Conservation (phyloP, 108 stramenopile genomes). For the Mediolabrus comicus region DNA sequence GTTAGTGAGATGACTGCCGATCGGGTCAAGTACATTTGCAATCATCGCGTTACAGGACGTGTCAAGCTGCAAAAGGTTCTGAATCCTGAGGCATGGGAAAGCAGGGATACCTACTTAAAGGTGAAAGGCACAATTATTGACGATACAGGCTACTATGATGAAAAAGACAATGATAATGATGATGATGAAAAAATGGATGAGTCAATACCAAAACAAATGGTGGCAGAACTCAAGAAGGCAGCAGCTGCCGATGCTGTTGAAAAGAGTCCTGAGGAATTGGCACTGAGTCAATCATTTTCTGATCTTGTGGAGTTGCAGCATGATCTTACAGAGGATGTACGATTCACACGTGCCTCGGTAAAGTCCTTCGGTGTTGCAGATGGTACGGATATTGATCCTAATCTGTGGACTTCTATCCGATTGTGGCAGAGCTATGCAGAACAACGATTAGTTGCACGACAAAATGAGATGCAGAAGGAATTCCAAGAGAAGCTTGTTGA, state of each 20-base stretch:
- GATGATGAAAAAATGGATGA: constrained; percentile 17
- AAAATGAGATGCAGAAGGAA: constrained; percentile 83
- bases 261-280: constrained; percentile 48
- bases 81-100: constrained; percentile 77
- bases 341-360: constrained; percentile 73
- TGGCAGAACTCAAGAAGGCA: constrained; percentile 16
- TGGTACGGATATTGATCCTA: constrained; percentile 60
- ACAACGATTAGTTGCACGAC: constrained; percentile 69
- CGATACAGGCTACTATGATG: constrained; percentile 50
- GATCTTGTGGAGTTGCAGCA: constrained; percentile 73
- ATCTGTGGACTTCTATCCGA: constrained; percentile 80
- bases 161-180: constrained; percentile 18
- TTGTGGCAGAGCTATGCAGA: constrained; percentile 85
- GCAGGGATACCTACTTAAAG: constrained; percentile 73
- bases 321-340: constrained; percentile 79
- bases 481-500: constrained; percentile 77
- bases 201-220: constrained; percentile 20
- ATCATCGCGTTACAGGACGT: constrained; percentile 78
- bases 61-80: constrained; percentile 70
- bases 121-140: constrained; percentile 74
- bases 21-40: constrained; percentile 89
- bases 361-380: constrained; percentile 57
- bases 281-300: constrained; percentile 49
- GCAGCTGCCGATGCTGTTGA: constrained; percentile 5
- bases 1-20: constrained; percentile 81